A percentile compares a stretch with the other conserved stretches of the same genome.
phyloP scores from a whole-genome alignment of 2,329 filamentous ascomycete species.

The Aspergillus thermomutatus region DNA sequence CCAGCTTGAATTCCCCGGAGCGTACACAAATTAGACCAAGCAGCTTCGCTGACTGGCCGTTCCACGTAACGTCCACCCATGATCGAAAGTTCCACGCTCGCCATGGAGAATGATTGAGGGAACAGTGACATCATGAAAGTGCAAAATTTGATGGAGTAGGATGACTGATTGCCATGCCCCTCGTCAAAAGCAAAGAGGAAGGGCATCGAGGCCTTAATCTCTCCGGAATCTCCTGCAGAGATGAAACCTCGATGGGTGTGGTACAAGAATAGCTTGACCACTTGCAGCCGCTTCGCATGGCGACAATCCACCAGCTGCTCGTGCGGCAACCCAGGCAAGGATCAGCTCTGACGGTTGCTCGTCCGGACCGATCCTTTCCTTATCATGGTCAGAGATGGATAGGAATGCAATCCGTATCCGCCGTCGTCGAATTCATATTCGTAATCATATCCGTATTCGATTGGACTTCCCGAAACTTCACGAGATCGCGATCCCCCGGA shows the following conservation, averaged over 20 bases:
- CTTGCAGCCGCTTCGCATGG: neutral
- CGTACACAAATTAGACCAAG: too few relatives aligned
- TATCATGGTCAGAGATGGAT: too few relatives aligned
- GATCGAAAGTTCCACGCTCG: too few relatives aligned
- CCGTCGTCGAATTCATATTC: too few relatives aligned
- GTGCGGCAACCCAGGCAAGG: neutral
- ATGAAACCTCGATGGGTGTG: neutral
- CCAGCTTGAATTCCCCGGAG: too few relatives aligned
- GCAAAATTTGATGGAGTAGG: neutral
- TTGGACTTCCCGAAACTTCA: too few relatives aligned
- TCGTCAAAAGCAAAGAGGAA: slow-evolving; percentile 4
- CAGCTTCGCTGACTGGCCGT: too few relatives aligned
- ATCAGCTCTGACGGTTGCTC: slow-evolving; percentile 3
- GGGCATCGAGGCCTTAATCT: neutral
- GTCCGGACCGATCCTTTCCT: slow-evolving; percentile 1
- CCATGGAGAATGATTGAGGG: neutral
- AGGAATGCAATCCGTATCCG: too few relatives aligned
- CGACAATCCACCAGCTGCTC: neutral
- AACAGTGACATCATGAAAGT: neutral
- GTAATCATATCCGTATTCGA: too few relatives aligned
- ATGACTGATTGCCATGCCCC: neutral
- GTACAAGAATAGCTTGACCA: neutral
- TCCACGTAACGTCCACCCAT: too few relatives aligned
- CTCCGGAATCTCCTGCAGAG: neutral
- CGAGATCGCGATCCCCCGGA: too few relatives aligned